Evolutionary conservation across 1,284 basidiomycete genomes (phyloP).

Genomic region (Earliella scabrosa): DNA sequence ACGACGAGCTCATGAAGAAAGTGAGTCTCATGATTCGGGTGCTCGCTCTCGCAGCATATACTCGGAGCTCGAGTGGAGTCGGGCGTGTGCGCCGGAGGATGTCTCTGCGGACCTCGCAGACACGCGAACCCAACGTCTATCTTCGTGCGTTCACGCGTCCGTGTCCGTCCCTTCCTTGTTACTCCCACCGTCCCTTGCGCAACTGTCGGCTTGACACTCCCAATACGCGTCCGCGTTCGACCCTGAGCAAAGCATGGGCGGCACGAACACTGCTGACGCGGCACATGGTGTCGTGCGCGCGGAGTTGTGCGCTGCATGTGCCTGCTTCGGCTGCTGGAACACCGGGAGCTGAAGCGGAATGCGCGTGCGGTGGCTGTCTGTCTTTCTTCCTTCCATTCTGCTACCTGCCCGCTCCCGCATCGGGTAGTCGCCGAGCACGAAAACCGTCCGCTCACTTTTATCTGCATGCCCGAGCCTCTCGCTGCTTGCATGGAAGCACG

Average conservation of each 20-base stretch:
- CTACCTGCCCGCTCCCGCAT: constrained; percentile 11
- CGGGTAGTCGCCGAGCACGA: not conserved
- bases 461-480: not conserved
- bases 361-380: not conserved
- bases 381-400: constrained; percentile 37
- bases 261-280: no score
- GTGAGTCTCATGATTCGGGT: constrained; percentile 39
- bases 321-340: not conserved
- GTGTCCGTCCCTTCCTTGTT: not conserved
- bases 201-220: not conserved
- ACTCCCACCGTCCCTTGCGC: not conserved
- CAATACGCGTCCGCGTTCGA: no score
- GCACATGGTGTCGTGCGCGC: no score
- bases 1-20: constrained; percentile 59
- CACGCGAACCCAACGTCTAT: not conserved
- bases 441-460: no score
- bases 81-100: not conserved
- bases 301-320: no score
- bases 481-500: not conserved
- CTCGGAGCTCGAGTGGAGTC: not conserved
- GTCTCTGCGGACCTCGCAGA: not conserved
- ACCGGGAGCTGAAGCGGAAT: not conserved
- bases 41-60: not conserved
- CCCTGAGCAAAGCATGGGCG: no score
- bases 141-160: not conserved